Base-by-base conservation (phyloP, 2,329 filamentous ascomycete species). In the Aureobasidium sp. region DNA sequence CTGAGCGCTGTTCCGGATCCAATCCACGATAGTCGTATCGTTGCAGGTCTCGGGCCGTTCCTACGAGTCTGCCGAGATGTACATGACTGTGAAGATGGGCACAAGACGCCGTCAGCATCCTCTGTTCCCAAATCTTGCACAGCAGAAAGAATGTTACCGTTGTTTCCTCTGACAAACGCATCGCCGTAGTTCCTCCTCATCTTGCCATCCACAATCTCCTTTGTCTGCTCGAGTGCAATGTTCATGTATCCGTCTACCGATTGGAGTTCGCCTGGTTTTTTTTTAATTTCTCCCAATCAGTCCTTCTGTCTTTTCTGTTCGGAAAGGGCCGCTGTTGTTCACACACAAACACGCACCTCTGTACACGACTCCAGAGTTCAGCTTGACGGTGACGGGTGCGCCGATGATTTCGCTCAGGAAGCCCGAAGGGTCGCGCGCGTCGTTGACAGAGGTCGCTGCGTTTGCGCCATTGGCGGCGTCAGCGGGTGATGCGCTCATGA, bases 241-340 rank as follows among this genome's bases (percentile, higher is more conserved):
- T 98, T 98, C 93, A 98, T 98, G 74, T 97, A 98, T 49, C 93
- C 93, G 70, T 98, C 93, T 45, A 98, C 91, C 0, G 90, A 95
- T 69, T 97, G 90, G 32, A 97, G 79, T 68, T 96, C 90, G 62
- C 93, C 91, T 96, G 58, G n/a, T n/a, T n/a, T n/a, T n/a, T n/a
- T n/a, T 16, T 11, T 10, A 35, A 35, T 16, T 32, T 16, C 17
- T n/a, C 12, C 6, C 22, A n/a, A 39, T 22, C 6, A 19, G 10
- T 8, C 7, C 7, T 34, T 19, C 14, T 32, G 29, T 19, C 27
- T 16, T 44, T 19, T 14, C 6, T 45, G 17, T 45, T 30, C 14
- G 7, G 14, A 30, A 30, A 30, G 29, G 6, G 7, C 14, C 29
- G 14, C n/a, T n/a, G n/a, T n/a, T n/a, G n/a, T n/a, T n/a, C 32